Conservation (phyloP, 805 yeast genomes). For the Lachancea lanzarotensis region DNA sequence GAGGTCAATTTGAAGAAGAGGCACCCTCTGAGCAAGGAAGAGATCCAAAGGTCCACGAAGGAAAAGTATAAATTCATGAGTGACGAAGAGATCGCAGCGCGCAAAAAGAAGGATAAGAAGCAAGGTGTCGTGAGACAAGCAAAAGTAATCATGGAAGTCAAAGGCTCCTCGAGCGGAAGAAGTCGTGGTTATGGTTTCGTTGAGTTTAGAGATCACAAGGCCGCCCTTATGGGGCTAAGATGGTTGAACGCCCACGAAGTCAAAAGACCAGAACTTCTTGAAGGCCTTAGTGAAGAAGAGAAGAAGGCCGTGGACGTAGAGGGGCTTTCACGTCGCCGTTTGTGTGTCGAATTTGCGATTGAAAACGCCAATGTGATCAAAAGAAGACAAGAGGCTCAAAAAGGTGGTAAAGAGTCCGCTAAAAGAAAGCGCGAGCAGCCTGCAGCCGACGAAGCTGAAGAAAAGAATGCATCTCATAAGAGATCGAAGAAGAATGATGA, state of each 20-base stretch:
- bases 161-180: constrained; percentile 79
- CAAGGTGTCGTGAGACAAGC: constrained; percentile 91
- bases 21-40: constrained; percentile 86
- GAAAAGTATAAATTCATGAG: constrained; percentile 44
- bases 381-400: constrained; percentile 71
- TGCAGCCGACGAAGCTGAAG: constrained; percentile 21
- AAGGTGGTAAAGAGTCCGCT: constrained; percentile 35
- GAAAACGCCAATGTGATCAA: constrained; percentile 92
- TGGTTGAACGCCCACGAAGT: constrained; percentile 95
- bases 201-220: constrained; percentile 85
- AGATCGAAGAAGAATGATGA: constrained; percentile 27
- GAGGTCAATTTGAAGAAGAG: constrained; percentile 72
- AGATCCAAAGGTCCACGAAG: constrained; percentile 69
- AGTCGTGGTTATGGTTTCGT: constrained; percentile 96
- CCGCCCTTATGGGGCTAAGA: constrained; percentile 92
- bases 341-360: constrained; percentile 91
- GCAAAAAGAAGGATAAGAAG: constrained; percentile 57
- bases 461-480: constrained; percentile 12
- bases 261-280: constrained; percentile 57
- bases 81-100: constrained; percentile 33
- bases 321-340: constrained; percentile 55
- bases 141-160: constrained; percentile 86
- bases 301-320: constrained; percentile 48
- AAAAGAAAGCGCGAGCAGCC: constrained; percentile 25
- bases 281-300: constrained; percentile 67